A percentile compares a stretch with the other conserved stretches of the same genome.
These are phyloP conservation scores for Aspergillus mulundensis DNA, from an alignment of 495 filamentous ascomycete species.

Conservation along the genomic window DNA sequence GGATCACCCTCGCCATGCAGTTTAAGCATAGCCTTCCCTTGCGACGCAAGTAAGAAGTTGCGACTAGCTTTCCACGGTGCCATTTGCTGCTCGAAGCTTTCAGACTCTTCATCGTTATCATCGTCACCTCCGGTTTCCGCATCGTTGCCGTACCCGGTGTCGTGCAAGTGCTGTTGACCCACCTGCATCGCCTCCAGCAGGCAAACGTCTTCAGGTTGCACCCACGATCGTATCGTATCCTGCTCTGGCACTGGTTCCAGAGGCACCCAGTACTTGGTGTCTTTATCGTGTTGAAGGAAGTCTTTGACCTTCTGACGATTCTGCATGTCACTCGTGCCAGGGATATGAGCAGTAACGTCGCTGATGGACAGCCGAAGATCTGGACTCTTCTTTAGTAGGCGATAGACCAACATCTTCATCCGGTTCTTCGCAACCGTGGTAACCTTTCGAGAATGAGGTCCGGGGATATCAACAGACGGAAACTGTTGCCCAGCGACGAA, in stretches of 20 bases:
- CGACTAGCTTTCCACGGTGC: conserved; percentile 94
- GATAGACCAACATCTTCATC: conserved; percentile 90
- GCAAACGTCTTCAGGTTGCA: conserved; percentile 93
- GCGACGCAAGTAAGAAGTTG: conserved; percentile 88
- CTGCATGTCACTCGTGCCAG: conserved; percentile 86
- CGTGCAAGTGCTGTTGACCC: conserved; percentile 74
- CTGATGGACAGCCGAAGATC: conserved; percentile 64
- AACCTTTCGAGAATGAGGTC: conserved; percentile 87
- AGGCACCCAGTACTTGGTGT: conserved; percentile 79
- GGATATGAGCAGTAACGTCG: conserved; percentile 83
- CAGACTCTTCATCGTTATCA: conserved; percentile 59
- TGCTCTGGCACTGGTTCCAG: conserved; percentile 73
- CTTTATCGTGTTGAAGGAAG: conserved; percentile 83
- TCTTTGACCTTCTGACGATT: conserved; percentile 96
- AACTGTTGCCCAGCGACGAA: conserved; percentile 88
- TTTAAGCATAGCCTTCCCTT: conserved; percentile 94
- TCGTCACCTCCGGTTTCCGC: conserved; percentile 69
- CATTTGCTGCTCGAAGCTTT: conserved; percentile 80
- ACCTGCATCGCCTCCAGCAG: conserved; percentile 96
- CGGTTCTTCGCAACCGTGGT: conserved; percentile 93
- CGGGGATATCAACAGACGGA: conserved; percentile 86
- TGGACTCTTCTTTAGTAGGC: conserved; percentile 70
- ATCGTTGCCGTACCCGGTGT: conserved; percentile 73
- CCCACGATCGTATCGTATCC: conserved; percentile 71
- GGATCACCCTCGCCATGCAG: conserved; percentile 94